Conservation (phyloP, 805 yeast genomes). For the Candida awuae region DNA sequence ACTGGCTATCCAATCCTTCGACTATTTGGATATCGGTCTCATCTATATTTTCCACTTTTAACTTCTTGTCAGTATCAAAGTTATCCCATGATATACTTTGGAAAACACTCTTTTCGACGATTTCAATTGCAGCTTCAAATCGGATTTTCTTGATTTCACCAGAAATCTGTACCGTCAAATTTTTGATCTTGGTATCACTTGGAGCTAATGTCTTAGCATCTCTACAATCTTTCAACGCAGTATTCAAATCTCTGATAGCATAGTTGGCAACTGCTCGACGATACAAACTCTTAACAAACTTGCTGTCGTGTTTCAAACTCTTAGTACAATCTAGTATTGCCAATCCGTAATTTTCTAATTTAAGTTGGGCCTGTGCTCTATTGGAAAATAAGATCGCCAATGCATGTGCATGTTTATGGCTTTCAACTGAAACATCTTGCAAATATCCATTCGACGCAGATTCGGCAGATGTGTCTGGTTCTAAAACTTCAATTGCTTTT, state of each 20-base stretch:
- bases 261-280: conserved; percentile 77
- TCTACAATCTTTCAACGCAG: conserved; percentile 64
- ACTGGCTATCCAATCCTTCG: conserved; percentile 38
- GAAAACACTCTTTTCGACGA: conserved; percentile 49
- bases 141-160: conserved; percentile 63
- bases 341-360: conserved; percentile 76
- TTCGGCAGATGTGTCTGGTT: background rate
- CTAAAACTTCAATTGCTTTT: conserved; percentile 48
- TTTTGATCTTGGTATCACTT: conserved; percentile 57
- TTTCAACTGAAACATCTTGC: conserved; percentile 7
- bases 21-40: conserved; percentile 23
- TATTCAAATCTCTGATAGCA: conserved; percentile 68
- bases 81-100: conserved; percentile 40
- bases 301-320: conserved; percentile 60
- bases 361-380: conserved; percentile 84
- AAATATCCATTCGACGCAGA: conserved; percentile 1
- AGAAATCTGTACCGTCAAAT: conserved; percentile 53
- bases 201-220: conserved; percentile 56
- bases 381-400: conserved; percentile 64
- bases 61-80: conserved; percentile 41
- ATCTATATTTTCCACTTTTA: conserved; percentile 35
- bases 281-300: conserved; percentile 73
- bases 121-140: conserved; percentile 81
- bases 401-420: conserved; percentile 28
- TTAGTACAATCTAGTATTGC: conserved; percentile 72